Percentiles rank a stretch among this genome's conserved stretches.
phyloP scores from a whole-genome alignment of 176 grass and related monocot species.

The Eragrostis nindensis region DNA sequence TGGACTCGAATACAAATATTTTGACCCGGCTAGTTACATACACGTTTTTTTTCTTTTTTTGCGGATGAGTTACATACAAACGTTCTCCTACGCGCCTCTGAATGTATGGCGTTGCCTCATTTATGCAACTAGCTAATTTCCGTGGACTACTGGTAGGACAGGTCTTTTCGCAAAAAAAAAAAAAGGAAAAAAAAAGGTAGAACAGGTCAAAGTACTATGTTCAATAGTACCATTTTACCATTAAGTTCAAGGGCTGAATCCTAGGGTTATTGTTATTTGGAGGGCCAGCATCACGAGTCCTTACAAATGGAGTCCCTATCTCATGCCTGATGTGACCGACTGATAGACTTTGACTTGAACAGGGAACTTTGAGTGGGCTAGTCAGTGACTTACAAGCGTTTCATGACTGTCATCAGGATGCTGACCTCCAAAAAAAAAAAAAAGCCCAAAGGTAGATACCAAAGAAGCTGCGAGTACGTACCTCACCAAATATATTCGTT shows the following conservation, averaged over 20 bases:
- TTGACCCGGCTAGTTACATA: background rate
- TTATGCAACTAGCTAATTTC: background rate
- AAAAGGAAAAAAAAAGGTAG: no score
- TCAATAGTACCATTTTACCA: no score
- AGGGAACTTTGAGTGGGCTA: background rate
- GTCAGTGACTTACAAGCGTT: slow-evolving; percentile 8
- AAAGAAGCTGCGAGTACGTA: no score
- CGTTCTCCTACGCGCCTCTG: no score
- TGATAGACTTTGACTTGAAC: background rate
- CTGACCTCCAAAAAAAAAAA: no score
- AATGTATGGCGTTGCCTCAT: background rate
- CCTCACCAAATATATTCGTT: background rate
- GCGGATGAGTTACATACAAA: no score
- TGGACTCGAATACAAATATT: background rate
- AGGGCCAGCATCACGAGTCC: background rate
- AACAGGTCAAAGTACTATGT: no score
- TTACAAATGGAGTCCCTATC: no score
- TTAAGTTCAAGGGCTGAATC: background rate
- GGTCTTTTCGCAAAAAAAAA: no score
- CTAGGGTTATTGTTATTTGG: background rate
- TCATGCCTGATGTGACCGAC: background rate
- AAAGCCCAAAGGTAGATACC: no score
- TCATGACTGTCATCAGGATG: background rate
- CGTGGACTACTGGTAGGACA: background rate
- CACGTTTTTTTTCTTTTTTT: no score